Percentiles rank a stretch among this genome's conserved stretches.
Evolutionary conservation across 306 rosid species (phyloP).

Genomic region (Sophora flavescens): DNA sequence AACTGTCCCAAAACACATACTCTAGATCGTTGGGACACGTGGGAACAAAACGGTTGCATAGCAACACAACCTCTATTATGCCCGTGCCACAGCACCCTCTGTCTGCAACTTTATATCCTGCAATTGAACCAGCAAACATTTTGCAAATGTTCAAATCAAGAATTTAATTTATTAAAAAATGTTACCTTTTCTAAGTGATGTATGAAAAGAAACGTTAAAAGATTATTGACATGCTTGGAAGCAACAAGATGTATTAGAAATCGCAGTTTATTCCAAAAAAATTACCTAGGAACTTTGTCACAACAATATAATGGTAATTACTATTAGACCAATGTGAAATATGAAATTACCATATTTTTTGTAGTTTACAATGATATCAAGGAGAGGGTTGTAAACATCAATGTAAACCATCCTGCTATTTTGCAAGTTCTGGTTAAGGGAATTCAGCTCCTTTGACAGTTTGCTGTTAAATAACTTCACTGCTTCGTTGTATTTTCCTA

Average conservation of each 20-base stretch:
- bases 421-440: conserved; percentile 37
- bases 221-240: background rate
- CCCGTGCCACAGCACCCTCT: conserved; percentile 84
- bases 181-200: too few relatives aligned
- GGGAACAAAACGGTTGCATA: conserved; percentile 54
- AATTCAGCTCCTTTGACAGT: conserved; percentile 27
- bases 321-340: background rate
- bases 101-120: conserved; percentile 60
- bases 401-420: conserved; percentile 51
- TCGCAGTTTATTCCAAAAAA: background rate
- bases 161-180: background rate
- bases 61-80: conserved; percentile 56
- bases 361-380: conserved; percentile 56
- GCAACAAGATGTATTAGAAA: background rate
- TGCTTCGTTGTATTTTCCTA: conserved; percentile 51
- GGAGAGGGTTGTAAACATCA: conserved; percentile 63
- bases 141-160: background rate
- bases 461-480: conserved; percentile 59
- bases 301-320: background rate
- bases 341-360: conserved; percentile 55
- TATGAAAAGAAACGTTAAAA: too few relatives aligned
- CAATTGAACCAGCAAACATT: background rate
- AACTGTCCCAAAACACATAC: conserved; percentile 78
- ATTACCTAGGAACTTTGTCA: background rate
- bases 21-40: conserved; percentile 52